Conservation (phyloP, 768 basidiomycete species). For the Pleurotus tuber-regium region DNA sequence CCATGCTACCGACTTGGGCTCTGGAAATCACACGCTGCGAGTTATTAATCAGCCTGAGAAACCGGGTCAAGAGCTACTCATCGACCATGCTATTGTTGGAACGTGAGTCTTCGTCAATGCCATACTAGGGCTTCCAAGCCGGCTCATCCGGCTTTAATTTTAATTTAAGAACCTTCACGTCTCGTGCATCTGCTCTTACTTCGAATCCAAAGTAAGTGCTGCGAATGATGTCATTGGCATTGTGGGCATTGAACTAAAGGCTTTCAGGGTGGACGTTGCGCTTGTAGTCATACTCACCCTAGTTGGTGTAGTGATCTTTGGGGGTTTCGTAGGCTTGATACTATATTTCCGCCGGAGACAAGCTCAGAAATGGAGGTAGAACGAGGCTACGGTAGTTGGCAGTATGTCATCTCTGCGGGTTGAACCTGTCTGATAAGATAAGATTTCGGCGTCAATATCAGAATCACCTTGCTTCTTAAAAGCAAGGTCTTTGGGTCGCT, state of each 20-base stretch:
- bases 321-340: not conserved
- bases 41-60: slow-evolving; percentile 26
- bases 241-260: too few species aligned
- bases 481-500: too few species aligned
- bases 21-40: slow-evolving; percentile 29
- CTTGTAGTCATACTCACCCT: slow-evolving; percentile 2
- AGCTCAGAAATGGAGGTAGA: not conserved
- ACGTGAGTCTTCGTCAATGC: slow-evolving; percentile 1
- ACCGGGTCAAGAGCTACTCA: slow-evolving; percentile 18
- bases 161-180: not conserved
- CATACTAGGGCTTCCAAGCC: too few species aligned
- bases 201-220: slow-evolving; percentile 1
- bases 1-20: slow-evolving; percentile 24
- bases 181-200: not conserved
- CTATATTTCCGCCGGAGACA: not conserved
- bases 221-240: not conserved
- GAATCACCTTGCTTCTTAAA: too few species aligned
- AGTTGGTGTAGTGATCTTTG: not conserved
- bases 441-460: too few species aligned
- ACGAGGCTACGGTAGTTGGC: too few species aligned
- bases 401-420: too few species aligned
- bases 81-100: slow-evolving; percentile 28
- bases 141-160: too few species aligned
- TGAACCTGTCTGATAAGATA: too few species aligned
- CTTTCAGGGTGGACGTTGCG: not conserved